Conservation (phyloP, 1,284 basidiomycete genomes). For the Coniferiporia sulphurascens region DNA sequence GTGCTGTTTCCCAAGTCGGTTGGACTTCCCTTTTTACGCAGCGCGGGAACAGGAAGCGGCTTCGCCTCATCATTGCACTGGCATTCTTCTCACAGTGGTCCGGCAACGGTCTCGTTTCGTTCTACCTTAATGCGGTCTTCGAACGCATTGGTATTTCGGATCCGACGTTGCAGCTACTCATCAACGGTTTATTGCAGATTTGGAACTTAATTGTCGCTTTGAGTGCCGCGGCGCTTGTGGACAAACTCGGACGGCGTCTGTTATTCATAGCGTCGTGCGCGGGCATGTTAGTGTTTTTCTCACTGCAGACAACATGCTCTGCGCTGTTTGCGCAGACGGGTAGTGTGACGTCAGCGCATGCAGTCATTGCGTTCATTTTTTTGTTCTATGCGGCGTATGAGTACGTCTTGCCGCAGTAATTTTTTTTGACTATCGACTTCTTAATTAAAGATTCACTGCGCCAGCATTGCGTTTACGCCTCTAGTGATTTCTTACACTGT, state of each 20-base stretch:
- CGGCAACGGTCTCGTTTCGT: constrained; percentile 49
- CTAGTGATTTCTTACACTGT: constrained; percentile 72
- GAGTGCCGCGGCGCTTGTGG: constrained; percentile 50
- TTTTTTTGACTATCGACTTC: not conserved
- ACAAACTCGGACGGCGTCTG: constrained; percentile 56
- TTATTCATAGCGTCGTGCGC: constrained; percentile 57
- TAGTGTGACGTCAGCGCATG: constrained; percentile 46
- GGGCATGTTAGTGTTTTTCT: constrained; percentile 71
- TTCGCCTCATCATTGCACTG: constrained; percentile 62
- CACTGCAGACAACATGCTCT: constrained; percentile 68
- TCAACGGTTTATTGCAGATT: constrained; percentile 54
- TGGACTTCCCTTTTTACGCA: constrained; percentile 57
- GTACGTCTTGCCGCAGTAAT: constrained; percentile 30
- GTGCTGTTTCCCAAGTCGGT: constrained; percentile 47
- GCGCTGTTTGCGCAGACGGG: constrained; percentile 49
- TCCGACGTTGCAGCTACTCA: constrained; percentile 45
- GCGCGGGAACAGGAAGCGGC: constrained; percentile 61
- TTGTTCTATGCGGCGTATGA: constrained; percentile 68
- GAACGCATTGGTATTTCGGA: constrained; percentile 67
- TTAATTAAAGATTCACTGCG: constrained; percentile 1
- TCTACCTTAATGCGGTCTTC: constrained; percentile 71
- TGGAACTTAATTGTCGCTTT: constrained; percentile 69
- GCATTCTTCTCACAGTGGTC: constrained; percentile 64
- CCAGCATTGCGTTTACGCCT: constrained; percentile 65
- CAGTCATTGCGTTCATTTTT: constrained; percentile 75